These are phyloP conservation scores for Lycium ferocissimum DNA, from an alignment of 257 asterid genomes.

Conservation along the genomic window DNA sequence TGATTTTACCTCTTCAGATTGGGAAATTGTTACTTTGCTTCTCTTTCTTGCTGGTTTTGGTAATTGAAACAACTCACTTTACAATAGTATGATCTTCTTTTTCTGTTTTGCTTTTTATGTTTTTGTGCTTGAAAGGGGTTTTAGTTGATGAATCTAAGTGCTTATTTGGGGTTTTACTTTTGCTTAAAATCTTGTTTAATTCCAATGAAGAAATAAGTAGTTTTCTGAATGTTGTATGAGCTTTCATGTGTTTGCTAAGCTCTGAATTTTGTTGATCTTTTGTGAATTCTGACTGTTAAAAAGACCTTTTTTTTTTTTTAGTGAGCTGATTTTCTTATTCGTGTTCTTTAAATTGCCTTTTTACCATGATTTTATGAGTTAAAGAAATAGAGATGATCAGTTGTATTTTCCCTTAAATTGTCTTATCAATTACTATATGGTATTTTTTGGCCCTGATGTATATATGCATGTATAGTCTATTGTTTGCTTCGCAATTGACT, in stretches of 20 bases:
- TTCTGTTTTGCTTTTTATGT: background rate
- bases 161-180: background rate
- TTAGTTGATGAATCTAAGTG: background rate
- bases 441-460: background rate
- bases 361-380: background rate
- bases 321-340: background rate
- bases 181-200: background rate
- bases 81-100: conserved; percentile 22
- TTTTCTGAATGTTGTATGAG: conserved; percentile 19
- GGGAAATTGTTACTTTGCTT: background rate
- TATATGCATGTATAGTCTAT: background rate
- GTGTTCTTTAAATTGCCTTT: background rate
- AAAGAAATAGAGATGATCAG: background rate
- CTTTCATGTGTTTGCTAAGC: background rate
- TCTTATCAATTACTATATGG: conserved; percentile 1
- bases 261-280: conserved; percentile 16
- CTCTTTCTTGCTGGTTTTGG: background rate
- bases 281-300: background rate
- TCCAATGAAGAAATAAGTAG: background rate
- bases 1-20: background rate
- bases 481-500: background rate
- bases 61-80: too few relatives aligned
- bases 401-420: background rate
- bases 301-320: background rate
- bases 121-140: background rate